These are phyloP conservation scores for Diaporthe sp. DNA, from an alignment of 2,329 filamentous ascomycete species.

Conservation along the genomic window DNA sequence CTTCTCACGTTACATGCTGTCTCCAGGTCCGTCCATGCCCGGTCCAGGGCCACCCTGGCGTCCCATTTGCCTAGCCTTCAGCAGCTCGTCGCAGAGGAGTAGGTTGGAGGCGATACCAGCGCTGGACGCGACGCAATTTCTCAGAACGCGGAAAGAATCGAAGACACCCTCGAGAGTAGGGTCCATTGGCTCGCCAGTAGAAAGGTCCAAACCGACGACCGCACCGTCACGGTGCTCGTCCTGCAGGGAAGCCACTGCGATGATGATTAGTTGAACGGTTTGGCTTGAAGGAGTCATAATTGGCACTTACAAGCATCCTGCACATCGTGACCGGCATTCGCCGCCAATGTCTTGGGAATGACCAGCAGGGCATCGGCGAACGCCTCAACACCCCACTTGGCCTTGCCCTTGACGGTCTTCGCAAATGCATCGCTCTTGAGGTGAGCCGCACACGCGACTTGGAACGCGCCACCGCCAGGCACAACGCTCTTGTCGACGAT, in stretches of 20 bases:
- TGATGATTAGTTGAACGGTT: constrained; percentile 37
- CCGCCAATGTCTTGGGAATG: constrained; percentile 97
- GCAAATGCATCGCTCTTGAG: constrained; percentile 88
- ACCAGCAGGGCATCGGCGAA: constrained; percentile 95
- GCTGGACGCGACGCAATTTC: constrained; percentile 94
- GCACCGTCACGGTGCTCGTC: constrained; percentile 90
- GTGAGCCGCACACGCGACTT: constrained; percentile 91
- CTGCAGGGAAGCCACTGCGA: constrained; percentile 83
- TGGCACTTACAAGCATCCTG: constrained; percentile 87
- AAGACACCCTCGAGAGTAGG: constrained; percentile 92
- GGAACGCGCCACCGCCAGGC: constrained; percentile 94
- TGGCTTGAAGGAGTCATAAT: background rate
- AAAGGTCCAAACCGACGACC: constrained; percentile 86
- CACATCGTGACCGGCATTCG: constrained; percentile 96
- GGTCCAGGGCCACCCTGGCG: constrained; percentile 73
- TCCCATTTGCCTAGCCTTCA: constrained; percentile 98
- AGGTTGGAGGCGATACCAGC: constrained; percentile 96
- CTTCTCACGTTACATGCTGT: constrained; percentile 45
- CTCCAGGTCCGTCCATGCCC: constrained; percentile 73
- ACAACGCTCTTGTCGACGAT: constrained; percentile 98
- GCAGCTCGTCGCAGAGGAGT: constrained; percentile 93
- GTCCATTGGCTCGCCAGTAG: constrained; percentile 94
- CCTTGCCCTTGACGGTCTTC: constrained; percentile 96
- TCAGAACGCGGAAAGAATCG: constrained; percentile 94
- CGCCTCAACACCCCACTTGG: constrained; percentile 93